Evolutionary conservation across 345 rosid species (phyloP), one percentile per base, ranked within the genome.

Genomic region (Brassica cretica): DNA sequence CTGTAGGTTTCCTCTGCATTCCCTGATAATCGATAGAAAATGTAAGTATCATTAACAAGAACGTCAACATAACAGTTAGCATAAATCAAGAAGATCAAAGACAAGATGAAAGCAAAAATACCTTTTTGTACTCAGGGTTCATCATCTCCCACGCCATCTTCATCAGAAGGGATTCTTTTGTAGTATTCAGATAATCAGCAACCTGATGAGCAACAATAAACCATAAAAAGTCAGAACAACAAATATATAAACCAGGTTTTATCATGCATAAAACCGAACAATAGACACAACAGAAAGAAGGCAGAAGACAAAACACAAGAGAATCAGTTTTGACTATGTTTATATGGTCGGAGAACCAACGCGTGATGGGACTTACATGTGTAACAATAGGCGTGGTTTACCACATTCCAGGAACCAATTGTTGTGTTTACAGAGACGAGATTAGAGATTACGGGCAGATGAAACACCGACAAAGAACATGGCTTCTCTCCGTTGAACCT

Each of bases 131-230:
- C 4, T 69, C 72, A 21, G 79, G 74, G 60, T 83, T 79, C 76
- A 73, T 76, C 73, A 67, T 0, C 37, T 83, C 85, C 83, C 85
- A 83, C 18, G 79, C 67, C 18, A 37, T 64, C 72, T 76, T 76
- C 64, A 69, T 79, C 61, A 76, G 15, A 30, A 39, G 51, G 16
- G 59, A 44, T 30, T 79, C 78, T 8, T 72, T 59, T 16, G 65
- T 60, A 24, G 29, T 64, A 66, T 53, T 71, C 18, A 83, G 39
- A 73, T 49, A 51, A 46, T 70, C 71, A 68, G 39, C 64, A 44
- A 79, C 82, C 83, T 83, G 79, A 56, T 35, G 35, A 68, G 41
- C 58, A 35, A 12, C 29, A 62, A 51, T 66, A 55, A 55, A 44
- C 51, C 25, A 39, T 66, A 49, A 58, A 19, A 53, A 44, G 33